phyloP scores from a whole-genome alignment of 768 basidiomycete species.

The Podaxis rugospora region DNA sequence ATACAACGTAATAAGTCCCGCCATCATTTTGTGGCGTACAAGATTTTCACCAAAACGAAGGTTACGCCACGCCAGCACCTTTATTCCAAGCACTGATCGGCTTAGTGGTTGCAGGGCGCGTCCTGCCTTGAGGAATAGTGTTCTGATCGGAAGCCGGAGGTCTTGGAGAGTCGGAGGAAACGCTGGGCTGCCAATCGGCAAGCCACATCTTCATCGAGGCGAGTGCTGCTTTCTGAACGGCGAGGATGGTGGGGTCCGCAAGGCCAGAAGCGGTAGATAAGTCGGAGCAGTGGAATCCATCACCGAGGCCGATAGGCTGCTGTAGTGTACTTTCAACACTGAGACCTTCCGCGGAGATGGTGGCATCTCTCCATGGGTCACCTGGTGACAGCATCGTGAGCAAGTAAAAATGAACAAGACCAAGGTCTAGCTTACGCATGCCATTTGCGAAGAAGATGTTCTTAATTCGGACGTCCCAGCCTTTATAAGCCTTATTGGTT shows the following conservation, averaged over 20 bases:
- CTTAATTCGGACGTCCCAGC: constrained; percentile 57
- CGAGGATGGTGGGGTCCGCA: constrained; percentile 45
- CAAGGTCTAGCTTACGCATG: constrained; percentile 41
- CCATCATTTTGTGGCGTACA: not conserved
- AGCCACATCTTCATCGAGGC: constrained; percentile 55
- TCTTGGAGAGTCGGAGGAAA: not conserved
- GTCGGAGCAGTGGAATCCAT: constrained; percentile 71
- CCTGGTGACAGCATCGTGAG: constrained; percentile 30
- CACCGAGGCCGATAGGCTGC: constrained; percentile 53
- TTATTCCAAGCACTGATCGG: constrained; percentile 14
- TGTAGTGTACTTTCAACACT: constrained; percentile 39
- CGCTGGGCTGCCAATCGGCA: constrained; percentile 32
- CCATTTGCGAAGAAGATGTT: constrained; percentile 70
- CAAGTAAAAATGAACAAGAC: not conserved
- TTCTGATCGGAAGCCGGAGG: not conserved
- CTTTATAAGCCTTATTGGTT: constrained; percentile 49
- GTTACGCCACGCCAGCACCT: constrained; percentile 4
- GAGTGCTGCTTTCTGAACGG: constrained; percentile 52
- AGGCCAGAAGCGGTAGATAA: constrained; percentile 34
- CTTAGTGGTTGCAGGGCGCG: not conserved
- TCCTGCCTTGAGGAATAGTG: not conserved
- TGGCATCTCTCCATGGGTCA: constrained; percentile 71
- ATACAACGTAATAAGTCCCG: not conserved
- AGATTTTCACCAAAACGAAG: not conserved
- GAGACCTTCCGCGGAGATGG: constrained; percentile 54